Conservation (phyloP, 1,139 yeast genomes). For the Schwanniomyces etchellsii region DNA sequence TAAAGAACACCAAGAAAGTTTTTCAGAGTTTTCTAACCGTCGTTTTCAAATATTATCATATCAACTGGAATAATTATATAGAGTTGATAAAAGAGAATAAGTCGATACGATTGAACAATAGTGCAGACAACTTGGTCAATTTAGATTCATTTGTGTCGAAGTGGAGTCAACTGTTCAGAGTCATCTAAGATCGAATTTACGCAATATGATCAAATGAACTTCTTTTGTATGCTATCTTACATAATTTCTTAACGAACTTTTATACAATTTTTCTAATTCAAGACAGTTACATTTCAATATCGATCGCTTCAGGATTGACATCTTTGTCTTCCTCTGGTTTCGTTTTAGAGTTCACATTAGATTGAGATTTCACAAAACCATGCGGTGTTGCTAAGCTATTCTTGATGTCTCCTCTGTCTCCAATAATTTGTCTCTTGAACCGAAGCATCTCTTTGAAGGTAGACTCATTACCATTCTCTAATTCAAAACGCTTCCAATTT, state of each 20-base stretch:
- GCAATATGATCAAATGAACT: neutral
- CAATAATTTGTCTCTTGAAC: conserved; percentile 42
- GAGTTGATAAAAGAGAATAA: conserved; percentile 31
- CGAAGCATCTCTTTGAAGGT: conserved; percentile 74
- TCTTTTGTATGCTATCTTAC: neutral
- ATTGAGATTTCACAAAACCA: conserved; percentile 52
- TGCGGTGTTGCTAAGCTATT: conserved; percentile 31
- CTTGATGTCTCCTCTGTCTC: conserved; percentile 23
- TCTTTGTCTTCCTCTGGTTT: conserved; percentile 1
- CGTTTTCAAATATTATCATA: conserved; percentile 35
- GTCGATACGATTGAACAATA: conserved; percentile 34
- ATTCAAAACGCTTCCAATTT: conserved; percentile 71
- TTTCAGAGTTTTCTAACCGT: conserved; percentile 31
- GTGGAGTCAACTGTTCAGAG: conserved; percentile 28
- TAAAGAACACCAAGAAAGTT: conserved; percentile 26
- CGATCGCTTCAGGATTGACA: conserved; percentile 66
- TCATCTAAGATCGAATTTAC: conserved; percentile 8
- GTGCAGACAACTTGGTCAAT: conserved; percentile 27
- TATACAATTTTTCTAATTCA: conserved; percentile 1
- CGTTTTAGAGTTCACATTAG: conserved; percentile 9
- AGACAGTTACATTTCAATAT: conserved; percentile 48
- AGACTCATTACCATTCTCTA: conserved; percentile 62
- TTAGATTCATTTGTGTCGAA: conserved; percentile 34
- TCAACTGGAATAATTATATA: conserved; percentile 35
- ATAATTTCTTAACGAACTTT: neutral